Evolutionary conservation across 2,329 filamentous ascomycete species (phyloP).

Genomic region (Clarireedia homoeocarpa): DNA sequence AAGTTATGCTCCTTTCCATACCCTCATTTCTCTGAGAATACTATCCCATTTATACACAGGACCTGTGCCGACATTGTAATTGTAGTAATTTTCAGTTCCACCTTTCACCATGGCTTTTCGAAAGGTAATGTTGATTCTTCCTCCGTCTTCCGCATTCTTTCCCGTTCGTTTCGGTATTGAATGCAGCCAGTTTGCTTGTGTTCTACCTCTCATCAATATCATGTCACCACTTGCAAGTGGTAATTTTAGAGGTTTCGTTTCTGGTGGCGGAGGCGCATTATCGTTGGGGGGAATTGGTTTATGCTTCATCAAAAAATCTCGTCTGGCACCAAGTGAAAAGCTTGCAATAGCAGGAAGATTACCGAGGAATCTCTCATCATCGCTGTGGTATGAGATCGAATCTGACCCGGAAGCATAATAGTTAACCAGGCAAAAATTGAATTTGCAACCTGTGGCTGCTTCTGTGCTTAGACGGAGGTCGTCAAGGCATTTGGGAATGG

Average conservation of each 20-base stretch:
- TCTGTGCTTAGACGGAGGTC: constrained; percentile 56
- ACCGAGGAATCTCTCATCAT: constrained; percentile 73
- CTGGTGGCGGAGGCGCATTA: constrained; percentile 19
- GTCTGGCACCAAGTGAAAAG: constrained; percentile 61
- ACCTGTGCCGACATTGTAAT: constrained; percentile 71
- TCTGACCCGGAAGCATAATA: constrained; percentile 74
- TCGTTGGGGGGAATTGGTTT: constrained; percentile 46
- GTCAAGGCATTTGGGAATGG: constrained; percentile 63
- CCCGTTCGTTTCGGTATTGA: constrained; percentile 68
- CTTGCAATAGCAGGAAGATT: constrained; percentile 63
- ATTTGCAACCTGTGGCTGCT: constrained; percentile 54
- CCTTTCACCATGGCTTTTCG: constrained; percentile 60
- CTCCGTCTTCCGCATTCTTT: constrained; percentile 52
- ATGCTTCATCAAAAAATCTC: constrained; percentile 75
- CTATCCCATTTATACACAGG: constrained; percentile 62
- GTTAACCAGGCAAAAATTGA: constrained; percentile 76
- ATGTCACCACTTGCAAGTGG: constrained; percentile 63
- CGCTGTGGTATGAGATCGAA: constrained; percentile 72
- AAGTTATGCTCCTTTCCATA: constrained; percentile 19
- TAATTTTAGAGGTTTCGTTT: constrained; percentile 41
- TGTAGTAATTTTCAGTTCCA: constrained; percentile 77
- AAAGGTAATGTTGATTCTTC: constrained; percentile 72
- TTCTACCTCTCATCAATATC: constrained; percentile 68
- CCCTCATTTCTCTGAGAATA: constrained; percentile 36
- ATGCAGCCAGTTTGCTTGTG: constrained; percentile 72